These are phyloP conservation scores for Aspergillus indologenus DNA, from an alignment of 495 filamentous ascomycete genomes.

Conservation along the genomic window DNA sequence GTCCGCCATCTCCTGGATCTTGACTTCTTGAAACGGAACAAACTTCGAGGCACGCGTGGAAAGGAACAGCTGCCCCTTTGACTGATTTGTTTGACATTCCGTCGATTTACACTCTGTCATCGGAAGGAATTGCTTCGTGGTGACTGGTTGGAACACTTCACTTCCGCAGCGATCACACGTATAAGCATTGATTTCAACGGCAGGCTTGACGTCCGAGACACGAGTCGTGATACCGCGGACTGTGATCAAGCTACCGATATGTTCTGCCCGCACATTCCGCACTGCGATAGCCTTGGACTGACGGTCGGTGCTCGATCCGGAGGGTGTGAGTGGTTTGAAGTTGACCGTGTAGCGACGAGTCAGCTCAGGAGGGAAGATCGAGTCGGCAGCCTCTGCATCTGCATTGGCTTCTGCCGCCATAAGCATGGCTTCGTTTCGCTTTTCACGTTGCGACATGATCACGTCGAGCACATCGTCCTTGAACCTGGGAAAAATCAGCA, in stretches of 20 bases:
- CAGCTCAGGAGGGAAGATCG: constrained; percentile 83
- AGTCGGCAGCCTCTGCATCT: constrained; percentile 50
- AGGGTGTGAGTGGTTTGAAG: constrained; percentile 84
- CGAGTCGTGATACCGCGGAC: constrained; percentile 91
- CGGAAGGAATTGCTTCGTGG: constrained; percentile 83
- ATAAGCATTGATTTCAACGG: constrained; percentile 96
- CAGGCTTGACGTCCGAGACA: constrained; percentile 96
- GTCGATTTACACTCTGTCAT: constrained; percentile 79
- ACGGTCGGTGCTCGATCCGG: constrained; percentile 59
- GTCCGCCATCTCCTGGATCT: constrained; percentile 97
- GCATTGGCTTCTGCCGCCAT: constrained; percentile 65
- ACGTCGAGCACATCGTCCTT: constrained; percentile 98
- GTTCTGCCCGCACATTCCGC: constrained; percentile 85
- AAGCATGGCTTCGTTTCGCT: constrained; percentile 73
- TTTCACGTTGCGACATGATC: constrained; percentile 85
- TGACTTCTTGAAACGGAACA: constrained; percentile 95
- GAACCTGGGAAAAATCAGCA: constrained; percentile 54
- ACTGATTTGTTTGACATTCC: constrained; percentile 86
- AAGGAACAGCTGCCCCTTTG: constrained; percentile 87
- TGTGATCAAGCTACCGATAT: constrained; percentile 90
- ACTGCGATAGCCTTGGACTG: constrained; percentile 82
- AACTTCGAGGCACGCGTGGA: constrained; percentile 96
- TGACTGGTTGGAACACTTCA: constrained; percentile 96
- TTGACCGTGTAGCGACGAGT: constrained; percentile 92
- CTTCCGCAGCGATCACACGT: constrained; percentile 94